phyloP scores from a whole-genome alignment of 2,329 filamentous ascomycete species.

The Xylogone sp. region DNA sequence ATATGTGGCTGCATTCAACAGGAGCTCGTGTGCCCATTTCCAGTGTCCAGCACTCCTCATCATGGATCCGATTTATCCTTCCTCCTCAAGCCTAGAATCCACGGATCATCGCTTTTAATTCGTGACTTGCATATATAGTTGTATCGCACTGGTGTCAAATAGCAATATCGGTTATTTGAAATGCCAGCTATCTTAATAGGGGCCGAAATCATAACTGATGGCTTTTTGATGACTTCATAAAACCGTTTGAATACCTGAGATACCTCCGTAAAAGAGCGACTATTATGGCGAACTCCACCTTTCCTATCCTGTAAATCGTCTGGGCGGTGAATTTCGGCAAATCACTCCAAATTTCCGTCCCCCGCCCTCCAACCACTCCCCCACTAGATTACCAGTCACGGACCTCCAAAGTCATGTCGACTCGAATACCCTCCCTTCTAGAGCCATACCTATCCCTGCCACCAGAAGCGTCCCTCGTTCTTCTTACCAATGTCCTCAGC shows the following conservation, averaged over 20 bases:
- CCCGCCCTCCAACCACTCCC: background rate
- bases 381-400: background rate
- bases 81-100: too few species aligned
- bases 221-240: too few species aligned
- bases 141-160: too few species aligned
- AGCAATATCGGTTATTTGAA: too few species aligned
- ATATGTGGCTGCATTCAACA: background rate
- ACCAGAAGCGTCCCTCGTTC: slow-evolving; percentile 53
- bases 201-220: too few species aligned
- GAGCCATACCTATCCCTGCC: slow-evolving; percentile 60
- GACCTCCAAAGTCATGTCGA: slow-evolving; percentile 18
- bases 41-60: too few species aligned
- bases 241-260: too few species aligned
- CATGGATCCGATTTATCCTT: too few species aligned
- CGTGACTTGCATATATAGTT: too few species aligned
- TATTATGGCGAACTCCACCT: slow-evolving; percentile 7
- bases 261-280: too few species aligned
- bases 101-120: too few species aligned
- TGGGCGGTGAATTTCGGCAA: background rate
- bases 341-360: background rate
- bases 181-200: too few species aligned
- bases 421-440: slow-evolving; percentile 52
- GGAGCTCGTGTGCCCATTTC: background rate
- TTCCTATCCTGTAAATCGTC: background rate
- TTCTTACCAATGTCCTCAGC: slow-evolving; percentile 66